These are phyloP conservation scores for Beauveria pseudobassiana DNA, from an alignment of 2,329 filamentous ascomycete species.

Conservation along the genomic window DNA sequence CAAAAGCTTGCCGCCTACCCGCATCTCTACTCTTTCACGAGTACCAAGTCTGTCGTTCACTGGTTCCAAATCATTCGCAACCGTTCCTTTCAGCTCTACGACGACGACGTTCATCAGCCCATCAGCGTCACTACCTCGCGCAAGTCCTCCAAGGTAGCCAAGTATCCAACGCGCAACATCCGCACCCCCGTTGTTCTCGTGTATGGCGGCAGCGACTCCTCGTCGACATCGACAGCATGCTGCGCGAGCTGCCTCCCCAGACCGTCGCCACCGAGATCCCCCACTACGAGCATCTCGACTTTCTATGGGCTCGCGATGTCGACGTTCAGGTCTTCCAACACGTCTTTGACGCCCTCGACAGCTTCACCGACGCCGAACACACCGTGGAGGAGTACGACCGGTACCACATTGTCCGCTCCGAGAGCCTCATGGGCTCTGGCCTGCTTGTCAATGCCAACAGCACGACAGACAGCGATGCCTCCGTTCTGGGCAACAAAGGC, in stretches of 20 bases:
- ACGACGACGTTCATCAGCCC: slow-evolving; percentile 81
- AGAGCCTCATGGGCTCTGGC: slow-evolving; percentile 38
- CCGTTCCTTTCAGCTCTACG: slow-evolving; percentile 95
- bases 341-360: slow-evolving; percentile 81
- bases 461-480: slow-evolving; percentile 31
- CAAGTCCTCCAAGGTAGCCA: slow-evolving; percentile 93
- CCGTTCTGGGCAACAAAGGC: slow-evolving; percentile 21
- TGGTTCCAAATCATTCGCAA: slow-evolving; percentile 99
- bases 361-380: slow-evolving; percentile 53
- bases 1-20: slow-evolving; percentile 95
- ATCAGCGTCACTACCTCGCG: slow-evolving; percentile 61
- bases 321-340: slow-evolving; percentile 80
- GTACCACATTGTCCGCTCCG: slow-evolving; percentile 45
- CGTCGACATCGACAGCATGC: slow-evolving; percentile 89
- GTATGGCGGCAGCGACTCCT: slow-evolving; percentile 92
- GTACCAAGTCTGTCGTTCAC: slow-evolving; percentile 93
- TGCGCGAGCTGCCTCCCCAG: slow-evolving; percentile 75
- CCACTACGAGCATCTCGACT: slow-evolving; percentile 95
- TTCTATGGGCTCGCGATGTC: slow-evolving; percentile 87
- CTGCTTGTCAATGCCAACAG: slow-evolving; percentile 20
- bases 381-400: slow-evolving; percentile 53
- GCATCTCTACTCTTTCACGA: slow-evolving; percentile 93
- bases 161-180: slow-evolving; percentile 95
- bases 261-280: slow-evolving; percentile 81
- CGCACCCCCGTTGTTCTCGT: slow-evolving; percentile 89